phyloP scores from a whole-genome alignment of 352 stramenopile species.

The Elongisporangium senticosum region DNA sequence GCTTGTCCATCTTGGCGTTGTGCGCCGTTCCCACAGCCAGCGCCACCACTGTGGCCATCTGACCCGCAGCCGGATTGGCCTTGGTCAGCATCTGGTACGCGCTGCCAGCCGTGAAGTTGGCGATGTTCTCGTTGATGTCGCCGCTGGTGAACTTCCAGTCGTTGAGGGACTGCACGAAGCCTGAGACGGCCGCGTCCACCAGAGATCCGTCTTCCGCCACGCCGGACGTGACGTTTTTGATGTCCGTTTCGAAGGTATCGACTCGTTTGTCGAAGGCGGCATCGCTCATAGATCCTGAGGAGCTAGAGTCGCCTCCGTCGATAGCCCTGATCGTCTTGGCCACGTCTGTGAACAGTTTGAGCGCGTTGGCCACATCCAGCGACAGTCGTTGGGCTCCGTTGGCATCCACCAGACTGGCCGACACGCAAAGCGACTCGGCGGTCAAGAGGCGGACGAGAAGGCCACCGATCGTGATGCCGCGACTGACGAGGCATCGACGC shows the following conservation, averaged over 20 bases:
- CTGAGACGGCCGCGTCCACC: neutral
- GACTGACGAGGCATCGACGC: neutral
- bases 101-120: neutral
- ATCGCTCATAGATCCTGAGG: neutral
- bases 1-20: slow-evolving; percentile 6
- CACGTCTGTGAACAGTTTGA: neutral
- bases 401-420: neutral
- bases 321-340: neutral
- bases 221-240: neutral
- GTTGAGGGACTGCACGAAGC: neutral
- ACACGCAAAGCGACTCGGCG: neutral
- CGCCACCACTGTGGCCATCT: slow-evolving; percentile 1
- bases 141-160: neutral
- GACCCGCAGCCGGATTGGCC: neutral
- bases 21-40: neutral
- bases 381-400: neutral
- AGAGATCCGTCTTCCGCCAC: neutral
- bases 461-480: neutral
- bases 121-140: neutral
- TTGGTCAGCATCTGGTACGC: neutral
- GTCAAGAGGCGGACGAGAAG: neutral
- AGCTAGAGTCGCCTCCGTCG: neutral
- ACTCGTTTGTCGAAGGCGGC: neutral
- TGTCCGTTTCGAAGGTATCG: neutral
- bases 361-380: neutral